Conservation (phyloP, 768 basidiomycete species). For the Pleurotus platypus region DNA sequence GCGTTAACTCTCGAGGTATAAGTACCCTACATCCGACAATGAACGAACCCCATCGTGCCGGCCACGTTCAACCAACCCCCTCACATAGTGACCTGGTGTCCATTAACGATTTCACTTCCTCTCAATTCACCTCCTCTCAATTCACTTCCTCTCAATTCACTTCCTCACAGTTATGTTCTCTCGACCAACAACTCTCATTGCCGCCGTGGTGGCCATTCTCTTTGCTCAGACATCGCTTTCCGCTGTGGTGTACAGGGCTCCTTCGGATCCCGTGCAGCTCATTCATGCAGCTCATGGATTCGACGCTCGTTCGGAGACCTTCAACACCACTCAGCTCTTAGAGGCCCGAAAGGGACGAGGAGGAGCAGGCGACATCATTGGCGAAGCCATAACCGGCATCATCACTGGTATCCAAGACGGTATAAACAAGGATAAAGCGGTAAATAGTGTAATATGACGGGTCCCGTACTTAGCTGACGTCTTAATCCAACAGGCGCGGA, state of each 20-base stretch:
- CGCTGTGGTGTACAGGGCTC: background rate
- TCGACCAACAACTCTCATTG: background rate
- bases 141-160: background rate
- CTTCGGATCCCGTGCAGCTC: background rate
- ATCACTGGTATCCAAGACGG: slow-evolving; percentile 4
- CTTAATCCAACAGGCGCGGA: background rate
- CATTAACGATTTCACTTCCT: background rate
- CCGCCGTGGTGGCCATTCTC: background rate
- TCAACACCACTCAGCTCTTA: background rate
- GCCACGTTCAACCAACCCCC: background rate
- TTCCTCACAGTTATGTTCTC: background rate
- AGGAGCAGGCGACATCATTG: background rate
- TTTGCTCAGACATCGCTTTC: background rate
- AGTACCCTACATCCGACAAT: background rate
- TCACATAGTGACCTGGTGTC: slow-evolving; percentile 3
- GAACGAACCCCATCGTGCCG: background rate
- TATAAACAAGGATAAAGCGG: slow-evolving; percentile 3
- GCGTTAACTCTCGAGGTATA: background rate
- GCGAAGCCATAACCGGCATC: background rate
- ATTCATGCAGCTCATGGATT: background rate
- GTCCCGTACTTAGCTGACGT: background rate
- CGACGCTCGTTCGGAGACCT: background rate
- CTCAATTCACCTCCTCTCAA: background rate
- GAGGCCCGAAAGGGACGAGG: background rate
- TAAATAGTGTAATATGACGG: background rate